Conservation (phyloP, 148 eudicot species). For the Mesembryanthemum crystallinum region DNA sequence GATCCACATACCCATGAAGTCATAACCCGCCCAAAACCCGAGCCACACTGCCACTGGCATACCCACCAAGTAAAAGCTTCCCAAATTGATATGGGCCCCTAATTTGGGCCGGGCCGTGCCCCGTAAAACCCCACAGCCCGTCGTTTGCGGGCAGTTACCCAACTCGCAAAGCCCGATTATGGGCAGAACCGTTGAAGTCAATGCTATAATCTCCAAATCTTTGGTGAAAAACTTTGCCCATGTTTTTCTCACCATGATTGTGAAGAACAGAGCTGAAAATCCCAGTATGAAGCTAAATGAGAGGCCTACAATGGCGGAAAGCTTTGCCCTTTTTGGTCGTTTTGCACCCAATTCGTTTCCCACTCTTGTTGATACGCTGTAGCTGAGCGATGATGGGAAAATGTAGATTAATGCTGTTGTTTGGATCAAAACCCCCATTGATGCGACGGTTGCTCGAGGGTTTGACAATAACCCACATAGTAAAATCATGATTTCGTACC, state of each 20-base stretch:
- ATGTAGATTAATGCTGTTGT: conserved; percentile 69
- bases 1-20: conserved; percentile 67
- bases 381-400: conserved; percentile 71
- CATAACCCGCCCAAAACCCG: conserved; percentile 49
- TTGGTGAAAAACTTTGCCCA: conserved; percentile 66
- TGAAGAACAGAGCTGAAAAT: conserved; percentile 48
- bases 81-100: conserved; percentile 60
- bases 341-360: conserved; percentile 67
- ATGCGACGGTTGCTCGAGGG: conserved; percentile 55
- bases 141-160: conserved; percentile 80
- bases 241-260: conserved; percentile 39
- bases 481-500: conserved; percentile 83
- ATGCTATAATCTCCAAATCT: conserved; percentile 47
- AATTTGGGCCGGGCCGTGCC: conserved; percentile 65
- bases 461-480: conserved; percentile 56
- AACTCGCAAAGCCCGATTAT: conserved; percentile 75
- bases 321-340: conserved; percentile 42
- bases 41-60: conserved; percentile 61
- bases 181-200: conserved; percentile 59
- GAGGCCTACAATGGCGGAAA: conserved; percentile 59
- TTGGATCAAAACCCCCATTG: conserved; percentile 79
- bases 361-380: conserved; percentile 63
- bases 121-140: conserved; percentile 63
- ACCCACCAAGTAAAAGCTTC: conserved; percentile 69
- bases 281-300: conserved; percentile 50